Evolutionary conservation across 2,329 filamentous ascomycete genomes (phyloP), one percentile per base, ranked within the genome.

Genomic region (Colletotrichum kahawae): DNA sequence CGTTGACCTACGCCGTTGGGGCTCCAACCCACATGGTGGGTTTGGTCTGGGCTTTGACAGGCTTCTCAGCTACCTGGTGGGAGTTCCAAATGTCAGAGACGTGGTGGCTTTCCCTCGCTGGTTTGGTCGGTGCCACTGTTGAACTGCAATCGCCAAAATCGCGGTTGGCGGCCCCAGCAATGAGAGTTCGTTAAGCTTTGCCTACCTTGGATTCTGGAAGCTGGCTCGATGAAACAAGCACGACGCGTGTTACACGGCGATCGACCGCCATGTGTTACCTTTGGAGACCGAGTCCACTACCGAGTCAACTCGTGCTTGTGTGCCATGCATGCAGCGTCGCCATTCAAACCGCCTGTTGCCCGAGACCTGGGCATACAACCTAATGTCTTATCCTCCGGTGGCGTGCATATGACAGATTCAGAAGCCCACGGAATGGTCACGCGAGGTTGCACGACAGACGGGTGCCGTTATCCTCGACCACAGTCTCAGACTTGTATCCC

Each of bases 41-140:
- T 98, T 98, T 82, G 96, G 96, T 4, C 84, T 98, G 71, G 96
- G 96, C 10, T 97, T 98, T 82, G 96, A 98, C 87, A 91, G 96
- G 70, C 89, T 98, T 77, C 84, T 98, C 79, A 93, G 93, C 81
- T 98, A 98, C 85, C 88, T 98, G 70, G 91, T 93, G 36, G 95
- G 95, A 12, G 92, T 96, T 51, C 90, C 91, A 77, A 98, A 95
- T 79, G 91, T 98, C 80, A 91, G 95, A 81, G 96, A 98, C 83
- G 91, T 95, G 29, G 94, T 97, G 70, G 91, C 94, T 33, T 98
- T 98, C 82, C 96, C 96, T 63, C 91, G 96, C 79, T 96, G 91
- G 87, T 87, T 88, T 81, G 90, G 91, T 71, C 89, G 90, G 78
- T 92, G 90, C 80, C 89, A 92, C 82, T 92, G 90, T 80, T 92